phyloP scores from a whole-genome alignment of 1,284 basidiomycete genomes.

The Cutaneotrichosporon sp. region DNA sequence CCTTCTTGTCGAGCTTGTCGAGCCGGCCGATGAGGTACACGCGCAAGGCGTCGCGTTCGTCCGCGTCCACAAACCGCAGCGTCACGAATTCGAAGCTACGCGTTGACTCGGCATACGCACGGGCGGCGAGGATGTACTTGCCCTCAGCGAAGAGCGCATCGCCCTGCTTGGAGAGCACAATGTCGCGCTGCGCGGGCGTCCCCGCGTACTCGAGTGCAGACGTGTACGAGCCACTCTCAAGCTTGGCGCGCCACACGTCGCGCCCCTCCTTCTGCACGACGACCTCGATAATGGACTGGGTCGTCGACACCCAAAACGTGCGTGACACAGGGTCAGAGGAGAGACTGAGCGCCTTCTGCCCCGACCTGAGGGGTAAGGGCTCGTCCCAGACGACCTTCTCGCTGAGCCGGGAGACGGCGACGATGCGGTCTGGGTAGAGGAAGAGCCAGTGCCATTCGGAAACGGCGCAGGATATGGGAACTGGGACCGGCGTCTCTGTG shows the following conservation, averaged over 20 bases:
- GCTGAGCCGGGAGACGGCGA: conserved; percentile 75
- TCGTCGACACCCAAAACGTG: conserved; percentile 94
- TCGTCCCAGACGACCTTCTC: conserved; percentile 84
- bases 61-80: conserved; percentile 82
- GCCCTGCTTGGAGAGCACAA: conserved; percentile 80
- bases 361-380: conserved; percentile 64
- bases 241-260: conserved; percentile 90
- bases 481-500: conserved; percentile 56
- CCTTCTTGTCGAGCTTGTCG: conserved; percentile 78
- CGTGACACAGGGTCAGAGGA: conserved; percentile 78
- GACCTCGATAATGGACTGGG: conserved; percentile 85
- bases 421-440: conserved; percentile 75
- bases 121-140: conserved; percentile 85
- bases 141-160: conserved; percentile 77
- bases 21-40: conserved; percentile 86
- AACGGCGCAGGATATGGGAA: conserved; percentile 67
- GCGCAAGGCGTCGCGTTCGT: conserved; percentile 87
- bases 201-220: conserved; percentile 74
- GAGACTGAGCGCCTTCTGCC: conserved; percentile 70
- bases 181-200: conserved; percentile 80
- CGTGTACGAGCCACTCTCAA: conserved; percentile 74
- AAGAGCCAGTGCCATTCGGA: conserved; percentile 93
- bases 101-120: conserved; percentile 84
- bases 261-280: conserved; percentile 83
- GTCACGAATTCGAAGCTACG: conserved; percentile 89